Evolutionary conservation across 2,329 filamentous ascomycete genomes (phyloP).

Genomic region (Aspergillus sojae): DNA sequence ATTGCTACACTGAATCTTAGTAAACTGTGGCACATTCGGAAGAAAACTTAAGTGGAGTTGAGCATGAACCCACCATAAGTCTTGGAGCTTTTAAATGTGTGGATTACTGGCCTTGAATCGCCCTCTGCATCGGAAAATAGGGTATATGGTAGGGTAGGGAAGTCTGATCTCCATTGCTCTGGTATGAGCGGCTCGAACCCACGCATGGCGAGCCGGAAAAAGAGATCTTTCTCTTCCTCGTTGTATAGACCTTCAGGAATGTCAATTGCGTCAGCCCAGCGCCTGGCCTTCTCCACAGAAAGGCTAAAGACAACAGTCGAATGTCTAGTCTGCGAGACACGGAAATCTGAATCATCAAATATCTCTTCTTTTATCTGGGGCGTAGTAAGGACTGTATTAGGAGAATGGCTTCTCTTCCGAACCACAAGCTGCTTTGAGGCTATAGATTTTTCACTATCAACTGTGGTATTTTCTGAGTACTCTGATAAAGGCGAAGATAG

Average conservation of each 20-base stretch:
- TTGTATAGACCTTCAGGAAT: slow-evolving; percentile 52
- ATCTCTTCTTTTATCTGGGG: slow-evolving; percentile 15
- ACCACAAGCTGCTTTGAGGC: not conserved
- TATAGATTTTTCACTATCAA: not conserved
- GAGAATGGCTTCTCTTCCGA: not conserved
- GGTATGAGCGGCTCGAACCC: slow-evolving; percentile 61
- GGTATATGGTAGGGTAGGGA: slow-evolving; percentile 54
- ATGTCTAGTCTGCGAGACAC: slow-evolving; percentile 25
- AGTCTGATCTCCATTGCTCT: slow-evolving; percentile 55
- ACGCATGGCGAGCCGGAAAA: slow-evolving; percentile 56
- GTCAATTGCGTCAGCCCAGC: slow-evolving; percentile 39
- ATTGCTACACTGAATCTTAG: slow-evolving; percentile 42
- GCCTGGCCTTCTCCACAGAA: slow-evolving; percentile 34
- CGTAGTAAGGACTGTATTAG: not conserved
- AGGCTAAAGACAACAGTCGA: slow-evolving; percentile 31
- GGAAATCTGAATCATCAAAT: slow-evolving; percentile 14
- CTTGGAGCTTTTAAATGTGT: slow-evolving; percentile 42
- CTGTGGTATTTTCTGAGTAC: not conserved
- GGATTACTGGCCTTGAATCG: slow-evolving; percentile 50
- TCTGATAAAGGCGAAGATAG: not conserved
- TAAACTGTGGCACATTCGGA: not conserved
- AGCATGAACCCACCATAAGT: slow-evolving; percentile 46
- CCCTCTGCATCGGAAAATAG: slow-evolving; percentile 50
- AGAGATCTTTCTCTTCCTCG: slow-evolving; percentile 55
- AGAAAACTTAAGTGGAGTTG: not conserved